Base-by-base conservation (phyloP, 495 filamentous ascomycete species). In the Penicillium angulare region DNA sequence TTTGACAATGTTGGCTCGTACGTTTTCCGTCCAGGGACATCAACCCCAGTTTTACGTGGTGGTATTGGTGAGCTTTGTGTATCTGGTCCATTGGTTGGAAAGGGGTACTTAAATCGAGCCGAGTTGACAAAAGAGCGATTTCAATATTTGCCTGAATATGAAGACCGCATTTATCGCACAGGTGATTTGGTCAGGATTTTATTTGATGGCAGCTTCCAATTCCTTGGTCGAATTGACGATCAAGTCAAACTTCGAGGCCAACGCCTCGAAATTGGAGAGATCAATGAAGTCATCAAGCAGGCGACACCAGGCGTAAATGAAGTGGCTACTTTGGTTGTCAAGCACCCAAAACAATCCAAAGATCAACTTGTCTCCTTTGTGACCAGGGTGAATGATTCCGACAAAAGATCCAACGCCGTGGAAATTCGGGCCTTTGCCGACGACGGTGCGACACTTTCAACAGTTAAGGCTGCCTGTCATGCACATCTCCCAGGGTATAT, bases 31-130 rank as follows among this genome's bases (percentile, higher is more conserved):
- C 87, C 84, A 3, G 81, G 79, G 0, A 84, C 86, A 0, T 76
- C 84, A n/a, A 63, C 66, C 3, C 85, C 87, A 1, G 87, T 91
- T 7, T 66, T 92, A 5, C 77, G 84, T n/a, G 91, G 92, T 5
- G 86, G 80, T 7, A 75, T 92, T 26, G 92, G 92, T 17, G 92
- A 97, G 61, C 80, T 97, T 5, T 95, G 90, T 57, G 83, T 96
- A 24, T 87, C 86, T 5, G 92, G 92, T 0, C 86, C 84, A 49
- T 75, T 97, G 5, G 90, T 97, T 26, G 92, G 86, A 6, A 90
- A 86, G 56, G 92, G 91, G 0, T 97, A 97, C 56, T 74, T 93
- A 32, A 92, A 92, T 34, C 78, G 89, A 3, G 77, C 82, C 3
- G 82, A 90, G 24, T 70, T 74, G 17, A 71, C 67, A 7, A 52